Base-by-base conservation (phyloP, 352 stramenopile genomes). In the Labyrinthula sp. region DNA sequence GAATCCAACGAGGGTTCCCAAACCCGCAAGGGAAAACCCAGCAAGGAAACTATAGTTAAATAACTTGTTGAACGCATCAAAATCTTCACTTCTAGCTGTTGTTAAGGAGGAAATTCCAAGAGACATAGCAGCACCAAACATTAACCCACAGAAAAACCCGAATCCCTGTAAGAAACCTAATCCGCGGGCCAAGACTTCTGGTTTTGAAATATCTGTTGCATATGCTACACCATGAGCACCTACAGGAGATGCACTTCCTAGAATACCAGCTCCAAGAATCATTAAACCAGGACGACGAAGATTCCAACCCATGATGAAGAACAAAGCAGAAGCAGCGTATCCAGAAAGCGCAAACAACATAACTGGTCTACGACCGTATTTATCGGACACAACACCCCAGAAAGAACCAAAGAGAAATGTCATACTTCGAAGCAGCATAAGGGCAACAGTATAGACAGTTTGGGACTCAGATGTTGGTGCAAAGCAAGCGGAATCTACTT, bases 401-500 rank as follows among this genome's bases (percentile, higher is more conserved):
- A 25, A 26, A 22, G 38, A 54, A 17, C 47, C 47, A 15, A 48
- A 37, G 17, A 52, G 26, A 40, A 56, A 56, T 23, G 47, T 56
- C 38, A 49, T 54, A 10, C n/a, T 25, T 21, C 47, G 47, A 3
- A 56, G 41, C 9, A 54, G 38, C n/a, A 25, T 47, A 15, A 56
- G 30, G 21, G 25, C 43, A 24, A 56, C 28, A 8, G 47, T 56
- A 30, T 15, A 25, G 8, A 2, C 54, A 10, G 14, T 10, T 24
- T 54, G 46, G n/a, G 24, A 45, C 3, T 55, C 21, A 15, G 35
- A 25, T 14, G 47, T 56, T 15, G 47, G 28, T 2, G 47, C 47
- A 43, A 56, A 56, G 28, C 47, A 56, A 17, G 36, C 47, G n/a
- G n/a, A n/a, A 12, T 56, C 28, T 14, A 41, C 27, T 12, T 54